Percentiles rank a stretch among this genome's conserved stretches.
Conservation (phyloP, 2,329 filamentous ascomycete species). For the Verticillium albo-atrum region DNA sequence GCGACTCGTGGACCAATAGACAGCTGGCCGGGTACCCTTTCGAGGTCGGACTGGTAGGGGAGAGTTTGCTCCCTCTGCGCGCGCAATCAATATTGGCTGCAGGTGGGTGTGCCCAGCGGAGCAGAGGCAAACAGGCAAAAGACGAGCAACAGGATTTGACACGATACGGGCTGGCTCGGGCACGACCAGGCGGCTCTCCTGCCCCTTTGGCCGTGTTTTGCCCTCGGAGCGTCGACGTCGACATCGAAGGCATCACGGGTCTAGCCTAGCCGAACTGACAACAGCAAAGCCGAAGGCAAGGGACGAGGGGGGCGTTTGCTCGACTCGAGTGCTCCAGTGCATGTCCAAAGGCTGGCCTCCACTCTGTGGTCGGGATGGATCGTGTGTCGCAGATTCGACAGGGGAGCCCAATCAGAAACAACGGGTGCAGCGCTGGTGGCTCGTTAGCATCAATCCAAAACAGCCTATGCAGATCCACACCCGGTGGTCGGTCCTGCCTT, state of each 20-base stretch:
- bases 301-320: too few species aligned
- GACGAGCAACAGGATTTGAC: neutral
- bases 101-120: neutral
- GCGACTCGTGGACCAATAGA: neutral
- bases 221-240: neutral
- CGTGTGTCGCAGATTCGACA: constrained; percentile 6
- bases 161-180: too few species aligned
- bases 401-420: constrained; percentile 14
- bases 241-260: neutral
- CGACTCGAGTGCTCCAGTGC: neutral
- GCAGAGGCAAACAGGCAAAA: neutral
- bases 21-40: neutral
- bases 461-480: constrained; percentile 19
- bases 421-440: constrained; percentile 8
- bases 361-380: neutral
- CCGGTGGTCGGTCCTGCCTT: neutral
- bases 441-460: constrained; percentile 28
- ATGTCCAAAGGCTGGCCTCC: too few species aligned
- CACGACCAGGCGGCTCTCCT: neutral
- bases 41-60: neutral
- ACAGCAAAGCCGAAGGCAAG: too few species aligned
- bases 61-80: neutral
- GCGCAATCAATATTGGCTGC: neutral
- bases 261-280: neutral
- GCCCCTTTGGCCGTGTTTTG: neutral